These are phyloP conservation scores for Pinus tabuliformis DNA, from an alignment of 75 land plant species.

Conservation along the genomic window DNA sequence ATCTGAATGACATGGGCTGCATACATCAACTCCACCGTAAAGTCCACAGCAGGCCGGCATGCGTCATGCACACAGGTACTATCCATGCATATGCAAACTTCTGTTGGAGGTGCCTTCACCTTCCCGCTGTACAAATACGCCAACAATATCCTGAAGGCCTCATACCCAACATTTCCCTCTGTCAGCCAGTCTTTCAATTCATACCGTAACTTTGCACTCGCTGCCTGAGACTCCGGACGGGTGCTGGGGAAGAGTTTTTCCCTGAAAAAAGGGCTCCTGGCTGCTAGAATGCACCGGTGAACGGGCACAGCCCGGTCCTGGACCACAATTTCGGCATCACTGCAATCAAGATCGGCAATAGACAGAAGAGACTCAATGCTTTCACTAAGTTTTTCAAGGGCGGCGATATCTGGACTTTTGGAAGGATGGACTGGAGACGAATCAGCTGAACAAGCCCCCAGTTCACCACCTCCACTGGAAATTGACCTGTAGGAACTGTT, in stretches of 20 bases:
- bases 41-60: conserved; percentile 71
- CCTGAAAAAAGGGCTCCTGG: conserved; percentile 62
- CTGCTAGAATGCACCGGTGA: conserved; percentile 82
- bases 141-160: conserved; percentile 65
- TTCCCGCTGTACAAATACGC: conserved; percentile 79
- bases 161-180: conserved; percentile 50
- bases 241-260: conserved; percentile 18
- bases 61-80: conserved; percentile 56
- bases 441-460: conserved; percentile 6
- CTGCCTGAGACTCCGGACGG: conserved; percentile 5
- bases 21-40: conserved; percentile 66
- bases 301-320: conserved; percentile 51
- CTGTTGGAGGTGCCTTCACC: conserved; percentile 34
- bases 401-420: conserved; percentile 24
- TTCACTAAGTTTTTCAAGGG: conserved; percentile 49
- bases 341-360: conserved; percentile 37
- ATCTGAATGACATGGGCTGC: conserved; percentile 58
- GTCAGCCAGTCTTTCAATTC: conserved; percentile 36
- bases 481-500: conserved; percentile 11
- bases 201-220: conserved; percentile 21
- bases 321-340: conserved; percentile 59
- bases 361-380: conserved; percentile 52
- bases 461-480: conserved; percentile 8
- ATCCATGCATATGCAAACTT: conserved; percentile 62
- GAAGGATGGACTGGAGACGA: conserved; percentile 1